Base-by-base conservation (phyloP, 257 asterid genomes). In the Plantago major region DNA sequence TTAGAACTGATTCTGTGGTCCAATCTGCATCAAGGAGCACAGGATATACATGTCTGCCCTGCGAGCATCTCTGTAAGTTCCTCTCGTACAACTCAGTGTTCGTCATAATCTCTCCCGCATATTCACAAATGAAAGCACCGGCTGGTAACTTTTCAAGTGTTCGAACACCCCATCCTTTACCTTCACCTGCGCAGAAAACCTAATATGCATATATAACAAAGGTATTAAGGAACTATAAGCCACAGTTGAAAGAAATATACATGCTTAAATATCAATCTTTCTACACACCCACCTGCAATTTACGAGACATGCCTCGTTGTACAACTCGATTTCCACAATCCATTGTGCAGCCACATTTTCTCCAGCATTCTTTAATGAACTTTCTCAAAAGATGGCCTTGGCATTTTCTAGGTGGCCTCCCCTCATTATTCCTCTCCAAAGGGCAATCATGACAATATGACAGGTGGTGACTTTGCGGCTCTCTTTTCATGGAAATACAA, bases 301-400 rank as follows among this genome's bases (percentile, higher is more conserved):
- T 79, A 55, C 79, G 74, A 19, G 87, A 60, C 65, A 87, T 87
- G 56, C 96, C 93, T 55, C 95, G 74, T 63, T 85, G 96, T 37
- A 85, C 93, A 17, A 90, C 89, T 54, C 96, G 81, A 64, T 90
- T 90, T 43, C 93, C 96, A 71, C 97, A 90, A 47, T 61, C 47
- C 84, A 74, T 80, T 42, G 45, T 66, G 75, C 97, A 90, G 49
- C 96, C 89, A 49, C 97, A 90, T 74, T 85, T 90, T 58, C 74
- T 80, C 96, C 96, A 87, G 71, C 96, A 90, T 55, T 90, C 96
- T 69, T 90, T 90, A 43, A 90, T 79, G 66, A 90, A 90, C 54
- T 75, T 85, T 72, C 79, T 80, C 46, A 64, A 66, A 26, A 76
- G 28, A 47, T 90, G 96, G 19, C 96, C 95, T 55, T 70, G 76